Percentiles rank a stretch among this genome's conserved stretches.
These are phyloP conservation scores for Coemansia sp. DNA, from an alignment of 192 early-diverging fungal genomes.

Conservation along the genomic window DNA sequence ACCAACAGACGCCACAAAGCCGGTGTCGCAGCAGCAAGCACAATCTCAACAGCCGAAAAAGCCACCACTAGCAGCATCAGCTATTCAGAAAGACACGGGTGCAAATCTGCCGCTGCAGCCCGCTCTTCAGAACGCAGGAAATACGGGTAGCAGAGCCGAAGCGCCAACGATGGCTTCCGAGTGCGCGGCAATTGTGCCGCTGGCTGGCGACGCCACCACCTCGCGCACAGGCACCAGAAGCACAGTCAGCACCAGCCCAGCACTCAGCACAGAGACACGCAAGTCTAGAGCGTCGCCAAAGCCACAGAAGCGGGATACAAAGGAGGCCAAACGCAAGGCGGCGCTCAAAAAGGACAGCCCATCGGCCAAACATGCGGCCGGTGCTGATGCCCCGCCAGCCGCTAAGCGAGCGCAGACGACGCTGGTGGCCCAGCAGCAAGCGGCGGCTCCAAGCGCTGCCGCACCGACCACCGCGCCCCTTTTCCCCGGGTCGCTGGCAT, in stretches of 20 bases:
- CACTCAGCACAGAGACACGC: conserved; percentile 32
- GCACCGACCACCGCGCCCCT: no score
- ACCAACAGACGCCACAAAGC: not conserved
- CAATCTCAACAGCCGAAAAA: not conserved
- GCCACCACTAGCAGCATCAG: not conserved
- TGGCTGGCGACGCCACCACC: not conserved
- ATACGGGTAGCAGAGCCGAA: not conserved
- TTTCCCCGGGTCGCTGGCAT: no score
- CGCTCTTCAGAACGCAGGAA: not conserved
- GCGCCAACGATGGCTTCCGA: not conserved
- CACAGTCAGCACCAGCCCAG: conserved; percentile 32
- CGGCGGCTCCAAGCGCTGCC: no score
- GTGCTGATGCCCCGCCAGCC: not conserved
- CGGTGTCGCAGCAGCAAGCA: not conserved
- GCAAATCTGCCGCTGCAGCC: not conserved
- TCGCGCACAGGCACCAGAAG: not conserved
- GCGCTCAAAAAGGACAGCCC: conserved; percentile 7
- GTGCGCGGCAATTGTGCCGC: not conserved
- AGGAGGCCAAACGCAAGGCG: conserved; percentile 19
- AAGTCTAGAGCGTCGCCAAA: conserved; percentile 27
- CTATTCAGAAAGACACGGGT: not conserved
- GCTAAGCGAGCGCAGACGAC: not conserved
- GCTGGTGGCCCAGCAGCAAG: not conserved
- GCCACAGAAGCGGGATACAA: conserved; percentile 5
- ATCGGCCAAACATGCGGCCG: not conserved